Evolutionary conservation across 129 eudicot genomes (phyloP), one percentile per base, ranked within the genome.

Genomic region (Helianthus tuberosus): DNA sequence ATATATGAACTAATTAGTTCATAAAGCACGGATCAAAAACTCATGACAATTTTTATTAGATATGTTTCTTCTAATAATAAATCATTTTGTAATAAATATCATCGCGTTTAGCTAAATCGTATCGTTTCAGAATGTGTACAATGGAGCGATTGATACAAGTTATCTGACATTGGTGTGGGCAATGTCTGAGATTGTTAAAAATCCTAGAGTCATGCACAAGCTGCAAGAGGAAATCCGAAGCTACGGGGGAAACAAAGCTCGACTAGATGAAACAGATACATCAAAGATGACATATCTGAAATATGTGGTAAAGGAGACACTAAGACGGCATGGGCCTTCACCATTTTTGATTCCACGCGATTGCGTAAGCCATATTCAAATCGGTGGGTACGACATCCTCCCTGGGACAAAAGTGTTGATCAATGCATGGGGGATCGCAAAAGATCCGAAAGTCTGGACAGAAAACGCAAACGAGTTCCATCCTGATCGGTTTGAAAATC

Each of bases 271-370:
- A 11, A 8, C 39, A 27, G 64, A 59, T 27, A 29, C 7, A 5
- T 36, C 64, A 59, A 59, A 59, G 64, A 59, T 59, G 64, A 27
- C 39, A 27, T 25, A 59, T 25, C 8, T 59, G 15, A 59, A 59
- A 27, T 3, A 25, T 3, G 64, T 27, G 39, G 10, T 59, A 25
- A 59, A 59, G 64, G 64, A 59, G 64, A 59, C 64, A 9, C 15
- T 59, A 23, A 59, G 64, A 11, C 1, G 25, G 11, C 64, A 59
- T 27, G 39, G 7, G 15, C 39, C 64, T 23, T 2, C 64, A 25
- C 64, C 64, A 27, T 3, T 59, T 3, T 23, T 25, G 15, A 5
- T 59, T 11, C 11, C 39, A 25, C 64, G 64, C 1, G 15, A 25
- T 0, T 59, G 39, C 15, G n/a, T 25, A 59, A 11, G 8, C 8